A percentile compares a stretch with the other conserved stretches of the same genome.
These are phyloP conservation scores for Lipomyces yarrowii DNA, from an alignment of 1,139 yeast species.

Conservation along the genomic window DNA sequence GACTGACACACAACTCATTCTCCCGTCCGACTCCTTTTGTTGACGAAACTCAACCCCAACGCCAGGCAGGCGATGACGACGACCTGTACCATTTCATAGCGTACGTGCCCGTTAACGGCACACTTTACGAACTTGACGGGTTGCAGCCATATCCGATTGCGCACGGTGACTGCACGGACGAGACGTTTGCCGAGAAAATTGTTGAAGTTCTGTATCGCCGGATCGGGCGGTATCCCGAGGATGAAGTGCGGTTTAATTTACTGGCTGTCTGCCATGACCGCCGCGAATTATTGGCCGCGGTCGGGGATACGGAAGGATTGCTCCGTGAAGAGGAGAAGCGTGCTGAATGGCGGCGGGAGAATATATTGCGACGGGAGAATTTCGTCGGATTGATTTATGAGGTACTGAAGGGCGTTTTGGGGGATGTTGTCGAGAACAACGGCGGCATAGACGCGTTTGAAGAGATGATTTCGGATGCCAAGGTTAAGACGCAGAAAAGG, in stretches of 20 bases:
- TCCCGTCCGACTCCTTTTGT: constrained; percentile 58
- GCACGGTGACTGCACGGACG: constrained; percentile 52
- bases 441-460: constrained; percentile 17
- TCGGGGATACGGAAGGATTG: constrained; percentile 48
- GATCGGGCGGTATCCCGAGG: constrained; percentile 50
- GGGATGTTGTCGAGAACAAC: constrained; percentile 3
- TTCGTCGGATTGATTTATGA: constrained; percentile 57
- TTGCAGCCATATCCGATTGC: constrained; percentile 60
- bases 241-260: constrained; percentile 62
- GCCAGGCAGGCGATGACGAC: constrained; percentile 44
- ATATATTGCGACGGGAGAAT: constrained; percentile 56
- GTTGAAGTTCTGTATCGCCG: constrained; percentile 52
- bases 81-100: constrained; percentile 65
- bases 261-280: constrained; percentile 59
- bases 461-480: constrained; percentile 12
- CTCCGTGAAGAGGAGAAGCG: constrained; percentile 45
- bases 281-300: constrained; percentile 44
- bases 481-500: constrained; percentile 7
- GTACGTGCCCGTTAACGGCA: constrained; percentile 51
- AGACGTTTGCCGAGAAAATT: constrained; percentile 49
- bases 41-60: constrained; percentile 45
- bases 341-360: constrained; percentile 48
- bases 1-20: constrained; percentile 66
- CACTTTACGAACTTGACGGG: constrained; percentile 69
- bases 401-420: constrained; percentile 36